phyloP scores from a whole-genome alignment of 2,329 filamentous ascomycete species.

The Graphiopsis chlorocephala region DNA sequence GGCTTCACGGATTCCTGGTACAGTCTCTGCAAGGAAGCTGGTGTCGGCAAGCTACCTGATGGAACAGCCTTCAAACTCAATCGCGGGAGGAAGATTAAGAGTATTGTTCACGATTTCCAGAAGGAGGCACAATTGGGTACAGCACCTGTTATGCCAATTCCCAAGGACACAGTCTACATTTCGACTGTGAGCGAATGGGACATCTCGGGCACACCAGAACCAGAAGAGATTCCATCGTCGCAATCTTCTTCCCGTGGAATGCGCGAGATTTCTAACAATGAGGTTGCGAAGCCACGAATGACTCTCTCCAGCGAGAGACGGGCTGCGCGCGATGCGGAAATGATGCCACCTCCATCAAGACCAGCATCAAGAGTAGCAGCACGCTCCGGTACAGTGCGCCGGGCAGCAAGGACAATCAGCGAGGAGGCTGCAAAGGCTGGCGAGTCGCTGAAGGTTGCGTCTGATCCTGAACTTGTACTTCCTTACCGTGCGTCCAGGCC shows the following conservation, averaged over 20 bases:
- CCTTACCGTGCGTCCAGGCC: constrained; percentile 20
- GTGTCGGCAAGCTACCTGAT: constrained; percentile 48
- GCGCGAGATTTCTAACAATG: constrained; percentile 48
- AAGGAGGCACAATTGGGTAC: constrained; percentile 48
- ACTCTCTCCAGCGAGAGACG: constrained; percentile 20
- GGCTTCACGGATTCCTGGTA: constrained; percentile 53
- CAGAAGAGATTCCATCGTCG: constrained; percentile 33
- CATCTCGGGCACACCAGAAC: constrained; percentile 32
- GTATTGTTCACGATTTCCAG: constrained; percentile 50
- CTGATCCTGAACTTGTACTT: constrained; percentile 25
- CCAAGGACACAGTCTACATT: constrained; percentile 47
- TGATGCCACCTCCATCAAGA: constrained; percentile 33
- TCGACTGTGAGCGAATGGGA: constrained; percentile 36
- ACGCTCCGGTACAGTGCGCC: constrained; percentile 29
- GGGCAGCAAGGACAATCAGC: constrained; percentile 33
- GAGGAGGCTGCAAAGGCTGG: constrained; percentile 30
- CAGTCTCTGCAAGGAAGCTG: constrained; percentile 49
- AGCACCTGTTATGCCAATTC: constrained; percentile 49
- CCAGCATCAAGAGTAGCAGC: constrained; percentile 26
- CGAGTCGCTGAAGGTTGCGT: constrained; percentile 18
- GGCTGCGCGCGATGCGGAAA: constrained; percentile 29
- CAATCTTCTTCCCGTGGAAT: constrained; percentile 40
- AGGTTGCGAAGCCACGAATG: constrained; percentile 28
- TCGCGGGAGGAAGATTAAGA: constrained; percentile 47
- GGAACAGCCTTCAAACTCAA: constrained; percentile 48